Percentiles rank a stretch among this genome's conserved stretches.
Evolutionary conservation across 106 monocot genomes (phyloP).

Genomic region (Triglochin maritima): DNA sequence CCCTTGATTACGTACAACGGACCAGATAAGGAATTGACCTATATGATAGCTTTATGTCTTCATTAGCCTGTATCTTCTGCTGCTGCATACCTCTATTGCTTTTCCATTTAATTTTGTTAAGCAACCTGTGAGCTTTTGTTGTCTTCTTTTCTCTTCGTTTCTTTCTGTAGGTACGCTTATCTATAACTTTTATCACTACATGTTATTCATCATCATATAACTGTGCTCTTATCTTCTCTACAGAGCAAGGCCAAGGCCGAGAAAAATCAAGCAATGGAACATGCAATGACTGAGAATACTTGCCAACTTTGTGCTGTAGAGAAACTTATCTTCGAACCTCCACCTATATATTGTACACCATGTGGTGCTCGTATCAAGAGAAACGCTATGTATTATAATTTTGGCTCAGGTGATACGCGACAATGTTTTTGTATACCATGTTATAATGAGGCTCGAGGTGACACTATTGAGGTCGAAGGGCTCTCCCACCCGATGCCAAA

Average conservation of each 20-base stretch:
- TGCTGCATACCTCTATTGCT: too few relatives aligned
- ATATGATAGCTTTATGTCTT: too few relatives aligned
- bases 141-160: too few relatives aligned
- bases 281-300: constrained; percentile 83
- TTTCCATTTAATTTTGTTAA: too few relatives aligned
- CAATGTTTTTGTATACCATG: constrained; percentile 85
- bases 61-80: too few relatives aligned
- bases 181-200: too few relatives aligned
- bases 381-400: constrained; percentile 85
- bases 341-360: constrained; percentile 93
- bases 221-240: background rate
- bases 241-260: constrained; percentile 98
- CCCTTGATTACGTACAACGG: too few relatives aligned
- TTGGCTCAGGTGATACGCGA: constrained; percentile 63
- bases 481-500: constrained; percentile 23
- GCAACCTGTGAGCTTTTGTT: too few relatives aligned
- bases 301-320: constrained; percentile 93
- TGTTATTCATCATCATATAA: too few relatives aligned
- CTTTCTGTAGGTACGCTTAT: too few relatives aligned
- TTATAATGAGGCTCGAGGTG: constrained; percentile 84
- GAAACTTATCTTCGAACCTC: constrained; percentile 94
- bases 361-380: constrained; percentile 98
- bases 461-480: constrained; percentile 75
- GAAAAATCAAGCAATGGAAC: constrained; percentile 94
- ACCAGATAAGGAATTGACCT: too few relatives aligned